Conservation (phyloP, 345 rosid genomes). For the Lenwebbia sp. region DNA sequence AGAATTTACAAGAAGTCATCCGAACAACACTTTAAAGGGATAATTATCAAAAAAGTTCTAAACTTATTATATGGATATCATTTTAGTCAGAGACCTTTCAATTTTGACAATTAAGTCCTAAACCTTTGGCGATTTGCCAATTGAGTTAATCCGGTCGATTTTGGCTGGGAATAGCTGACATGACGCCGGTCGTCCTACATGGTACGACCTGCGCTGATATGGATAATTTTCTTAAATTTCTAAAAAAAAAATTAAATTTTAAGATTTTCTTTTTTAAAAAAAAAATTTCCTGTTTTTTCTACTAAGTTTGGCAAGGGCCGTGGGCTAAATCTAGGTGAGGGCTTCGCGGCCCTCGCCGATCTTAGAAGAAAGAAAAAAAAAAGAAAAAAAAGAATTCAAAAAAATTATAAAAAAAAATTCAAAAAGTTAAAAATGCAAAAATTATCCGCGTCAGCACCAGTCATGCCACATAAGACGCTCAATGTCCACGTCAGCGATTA, state of each 20-base stretch:
- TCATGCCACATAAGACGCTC: rapidly evolving
- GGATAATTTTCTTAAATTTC: background rate
- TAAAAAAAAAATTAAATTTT: background rate
- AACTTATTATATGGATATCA: background rate
- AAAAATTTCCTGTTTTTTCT: background rate
- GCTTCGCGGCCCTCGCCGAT: rapidly evolving
- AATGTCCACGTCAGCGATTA: background rate
- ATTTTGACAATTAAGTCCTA: background rate
- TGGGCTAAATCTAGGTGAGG: background rate
- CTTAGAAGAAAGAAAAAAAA: background rate
- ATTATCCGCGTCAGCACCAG: background rate
- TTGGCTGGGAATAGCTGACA: background rate
- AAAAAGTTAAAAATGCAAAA: background rate
- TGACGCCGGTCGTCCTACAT: rapidly evolving
- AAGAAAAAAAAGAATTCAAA: background rate
- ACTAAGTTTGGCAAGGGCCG: background rate
- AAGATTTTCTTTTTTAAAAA: background rate
- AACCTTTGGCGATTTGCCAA: background rate
- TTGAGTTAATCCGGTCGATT: background rate
- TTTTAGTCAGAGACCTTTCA: background rate
- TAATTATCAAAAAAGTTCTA: background rate
- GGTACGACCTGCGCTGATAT: too few relatives aligned
- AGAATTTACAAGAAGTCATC: background rate
- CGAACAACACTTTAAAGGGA: background rate
- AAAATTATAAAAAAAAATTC: too few relatives aligned